Evolutionary conservation across 129 eudicot species (phyloP), one percentile per base, ranked within the genome.

Genomic region (Artemisia argyi): DNA sequence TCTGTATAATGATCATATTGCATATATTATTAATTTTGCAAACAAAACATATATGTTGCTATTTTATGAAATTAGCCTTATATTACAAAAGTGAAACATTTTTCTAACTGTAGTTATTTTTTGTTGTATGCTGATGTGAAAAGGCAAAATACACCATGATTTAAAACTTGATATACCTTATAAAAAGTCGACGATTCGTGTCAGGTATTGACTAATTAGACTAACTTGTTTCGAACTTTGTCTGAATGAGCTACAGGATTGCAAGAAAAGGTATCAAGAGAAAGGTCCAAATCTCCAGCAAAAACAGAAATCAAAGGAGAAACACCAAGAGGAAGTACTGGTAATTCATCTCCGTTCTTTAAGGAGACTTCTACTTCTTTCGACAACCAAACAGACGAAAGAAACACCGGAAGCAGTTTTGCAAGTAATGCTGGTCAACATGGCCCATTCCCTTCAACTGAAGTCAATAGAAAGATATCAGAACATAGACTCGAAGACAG

Each of bases 211-310:
- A 5, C 6, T 35, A 35, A 35, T 35, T 35, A 35, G 46, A 39
- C 46, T 39, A 39, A 39, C 46, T 39, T 7, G 46, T 39, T 67
- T 68, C 11, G 18, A 35, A 69, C 35, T 68, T 35, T 17, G 66
- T 54, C 7, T 62, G 44, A 12, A 51, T 56, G 79, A 68, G 69
- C 46, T 51, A 22, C 78, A 74, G 80, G 70, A 28, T 58, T 26
- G 56, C 79, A 77, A n/a, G 77, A 75, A 50, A 84, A 82, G 75
- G 20, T 60, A 17, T 85, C 92, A 14, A 83, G 1, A 13, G 8
- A 81, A 66, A 80, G 65, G 69, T 19, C 79, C 8, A 52, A 54
- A 44, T 71, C 66, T 65, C 84, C 84, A 18, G 77, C 69, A 50
- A 61, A 69, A 44, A 62, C 72, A 30, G 68, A 75, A 71, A 39